Evolutionary conservation across 129 eudicot genomes (phyloP), one percentile per base, ranked within the genome.

Genomic region (Centella asiatica): DNA sequence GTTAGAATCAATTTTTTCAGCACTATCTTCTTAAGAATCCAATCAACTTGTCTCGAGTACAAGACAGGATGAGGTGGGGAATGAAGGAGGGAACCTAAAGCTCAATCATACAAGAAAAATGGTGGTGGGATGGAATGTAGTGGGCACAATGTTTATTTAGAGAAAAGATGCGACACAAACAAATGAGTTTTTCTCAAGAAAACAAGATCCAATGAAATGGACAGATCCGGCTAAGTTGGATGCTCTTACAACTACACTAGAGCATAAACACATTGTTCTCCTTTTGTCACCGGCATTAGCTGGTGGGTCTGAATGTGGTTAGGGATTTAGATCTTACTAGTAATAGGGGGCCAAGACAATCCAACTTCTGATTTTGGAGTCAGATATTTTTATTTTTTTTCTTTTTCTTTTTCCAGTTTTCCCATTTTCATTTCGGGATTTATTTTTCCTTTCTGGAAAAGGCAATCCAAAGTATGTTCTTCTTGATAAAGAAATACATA

Each of bases 331-430:
- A 70, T 39, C 39, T 44, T 50, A 65, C 65, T 65, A 53, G 48
- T 59, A 71, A 76, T 66, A 83, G 94, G 89, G 86, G 77, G 56
- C 86, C 77, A 57, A 67, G 51, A 31, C 52, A 69, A 84, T 77
- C 92, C 64, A 27, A 15, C 47, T 46, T 23, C 33, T 48, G 84
- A 72, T 74, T 69, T 72, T 60, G 77, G 65, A 57, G n/a, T n/a
- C n/a, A n/a, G n/a, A n/a, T n/a, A n/a, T n/a, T n/a, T n/a, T n/a
- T n/a, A n/a, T n/a, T n/a, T n/a, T n/a, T n/a, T n/a, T n/a, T n/a
- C n/a, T n/a, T n/a, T n/a, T n/a, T n/a, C n/a, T n/a, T n/a, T n/a
- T n/a, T n/a, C n/a, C n/a, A n/a, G n/a, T n/a, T n/a, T n/a, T n/a
- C n/a, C n/a, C n/a, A n/a, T n/a, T n/a, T n/a, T n/a, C n/a, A n/a